phyloP scores from a whole-genome alignment of 2,329 filamentous ascomycete species.

The Ilyonectria mors-panacis region DNA sequence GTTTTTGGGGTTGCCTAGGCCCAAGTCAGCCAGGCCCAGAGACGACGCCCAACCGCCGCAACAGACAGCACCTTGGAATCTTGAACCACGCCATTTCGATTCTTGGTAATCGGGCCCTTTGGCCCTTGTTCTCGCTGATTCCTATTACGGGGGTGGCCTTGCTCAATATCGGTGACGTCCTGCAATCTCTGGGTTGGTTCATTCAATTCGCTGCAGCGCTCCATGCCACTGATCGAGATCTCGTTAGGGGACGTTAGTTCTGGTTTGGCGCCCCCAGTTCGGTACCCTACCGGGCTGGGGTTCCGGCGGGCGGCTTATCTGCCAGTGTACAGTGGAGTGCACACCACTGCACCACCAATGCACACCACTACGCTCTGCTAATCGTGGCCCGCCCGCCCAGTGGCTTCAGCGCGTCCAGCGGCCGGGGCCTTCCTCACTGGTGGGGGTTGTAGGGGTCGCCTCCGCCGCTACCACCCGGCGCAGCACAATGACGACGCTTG shows the following conservation, averaged over 20 bases:
- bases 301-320: slow-evolving; percentile 25
- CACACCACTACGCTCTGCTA: not conserved
- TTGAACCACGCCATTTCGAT: slow-evolving; percentile 35
- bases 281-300: not conserved
- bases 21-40: slow-evolving; percentile 19
- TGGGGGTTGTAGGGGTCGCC: slow-evolving; percentile 21
- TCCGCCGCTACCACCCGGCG: slow-evolving; percentile 30
- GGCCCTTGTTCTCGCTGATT: slow-evolving; percentile 21
- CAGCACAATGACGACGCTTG: slow-evolving; percentile 40
- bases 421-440: slow-evolving; percentile 1
- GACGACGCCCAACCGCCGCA: slow-evolving; percentile 11
- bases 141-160: slow-evolving; percentile 14
- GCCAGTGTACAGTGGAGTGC: slow-evolving; percentile 9
- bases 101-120: slow-evolving; percentile 24
- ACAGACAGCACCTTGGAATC: slow-evolving; percentile 20
- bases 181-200: slow-evolving; percentile 38
- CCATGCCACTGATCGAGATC: slow-evolving; percentile 42
- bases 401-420: slow-evolving; percentile 22
- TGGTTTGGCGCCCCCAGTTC: slow-evolving; percentile 18
- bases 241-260: slow-evolving; percentile 32
- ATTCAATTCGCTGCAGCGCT: slow-evolving; percentile 42
- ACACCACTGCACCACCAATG: not conserved
- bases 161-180: slow-evolving; percentile 33
- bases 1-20: slow-evolving; percentile 21
- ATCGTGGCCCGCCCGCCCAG: not conserved